Evolutionary conservation across 2,329 filamentous ascomycete genomes (phyloP).

Genomic region (Arthrobotrys sphaeroides): DNA sequence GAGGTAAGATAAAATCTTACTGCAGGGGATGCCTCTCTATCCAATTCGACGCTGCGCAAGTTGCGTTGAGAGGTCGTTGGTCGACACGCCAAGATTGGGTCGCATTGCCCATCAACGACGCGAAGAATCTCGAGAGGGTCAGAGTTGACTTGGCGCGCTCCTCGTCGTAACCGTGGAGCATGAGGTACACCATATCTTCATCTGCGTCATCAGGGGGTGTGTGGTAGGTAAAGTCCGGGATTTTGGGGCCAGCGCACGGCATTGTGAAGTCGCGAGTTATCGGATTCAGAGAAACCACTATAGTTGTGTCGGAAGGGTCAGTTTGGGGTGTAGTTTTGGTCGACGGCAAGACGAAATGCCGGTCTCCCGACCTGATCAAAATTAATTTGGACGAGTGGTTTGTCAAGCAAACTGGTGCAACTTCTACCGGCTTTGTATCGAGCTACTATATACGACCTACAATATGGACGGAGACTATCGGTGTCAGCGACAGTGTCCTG

Average conservation of each 20-base stretch:
- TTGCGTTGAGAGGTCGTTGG: background rate
- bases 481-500: no score
- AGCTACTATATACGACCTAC: no score
- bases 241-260: slow-evolving; percentile 24
- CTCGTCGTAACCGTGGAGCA: slow-evolving; percentile 21
- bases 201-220: slow-evolving; percentile 15
- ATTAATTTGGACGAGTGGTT: no score
- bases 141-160: slow-evolving; percentile 23
- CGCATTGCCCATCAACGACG: background rate
- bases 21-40: background rate
- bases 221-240: slow-evolving; percentile 31
- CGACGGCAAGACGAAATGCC: no score
- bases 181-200: slow-evolving; percentile 16
- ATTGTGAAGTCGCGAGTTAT: background rate
- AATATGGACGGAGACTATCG: no score
- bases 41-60: slow-evolving; percentile 12
- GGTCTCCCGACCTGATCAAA: no score
- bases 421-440: no score
- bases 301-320: no score
- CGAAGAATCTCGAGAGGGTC: slow-evolving; percentile 20
- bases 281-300: no score
- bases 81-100: background rate
- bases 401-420: no score
- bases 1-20: no score
- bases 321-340: no score